Base-by-base conservation (phyloP, 2,329 filamentous ascomycete species). In the Xylariaceae sp. region DNA sequence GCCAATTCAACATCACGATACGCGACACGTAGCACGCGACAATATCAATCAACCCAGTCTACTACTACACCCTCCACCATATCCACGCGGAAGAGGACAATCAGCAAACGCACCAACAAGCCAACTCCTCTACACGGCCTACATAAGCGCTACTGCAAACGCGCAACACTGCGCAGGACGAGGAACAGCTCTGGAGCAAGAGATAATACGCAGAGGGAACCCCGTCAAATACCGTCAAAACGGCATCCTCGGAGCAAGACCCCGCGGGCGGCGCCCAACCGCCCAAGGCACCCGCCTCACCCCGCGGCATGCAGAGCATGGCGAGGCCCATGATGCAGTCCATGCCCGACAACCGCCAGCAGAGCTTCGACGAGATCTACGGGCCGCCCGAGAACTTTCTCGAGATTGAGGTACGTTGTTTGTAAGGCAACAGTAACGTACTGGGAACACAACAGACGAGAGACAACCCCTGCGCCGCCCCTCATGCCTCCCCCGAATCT, bases 301-400 rank as follows among this genome's bases (percentile, higher is more conserved):
- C 60, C 3, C 59, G 62, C 46, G 62, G 62, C 45, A 65, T 63
- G 58, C 58, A 59, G 51, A 62, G 63, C 57, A 55, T 67, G 54
- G 75, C 76, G 61, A 71, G 75, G 53, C 76, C 77, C 60, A 80
- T 78, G 64, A 77, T 86, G 75, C 80, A 83, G 71, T 78, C 81
- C 55, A 81, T 86, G 75, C 82, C 82, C 42, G 82, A 85, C 66
- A 83, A 87, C 60, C 88, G 91, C 64, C 84, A 89, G 73, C 94
- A 99, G 77, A 94, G 87, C 66, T 97, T 96, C 68, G 94, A 99
- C 74, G 94, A 99, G 79, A 96, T 97, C 69, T 99, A 99, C 71
- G 94, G 91, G 12, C 90, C 92, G 42, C 94, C 94, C 6, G 94
- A 99, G 78, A 99, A 99, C 77, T 96, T 97, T 68, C 82, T 99